Evolutionary conservation across 805 yeast species (phyloP).

Genomic region (Pichia phayaonensis): DNA sequence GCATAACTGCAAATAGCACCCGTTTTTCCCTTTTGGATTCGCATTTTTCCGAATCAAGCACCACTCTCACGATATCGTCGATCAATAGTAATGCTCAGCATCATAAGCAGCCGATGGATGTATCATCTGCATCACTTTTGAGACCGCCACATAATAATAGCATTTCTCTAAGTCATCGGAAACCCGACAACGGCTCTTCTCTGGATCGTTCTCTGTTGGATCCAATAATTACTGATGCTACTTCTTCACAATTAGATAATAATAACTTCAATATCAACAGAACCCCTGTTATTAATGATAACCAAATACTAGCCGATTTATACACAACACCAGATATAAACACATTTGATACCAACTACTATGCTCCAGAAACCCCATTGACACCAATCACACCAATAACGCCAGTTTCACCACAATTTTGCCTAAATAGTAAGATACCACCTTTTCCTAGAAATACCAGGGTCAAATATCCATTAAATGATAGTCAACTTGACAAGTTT

Average conservation of each 20-base stretch:
- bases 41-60: not conserved
- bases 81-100: not conserved
- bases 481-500: conserved; percentile 13
- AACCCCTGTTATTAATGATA: not conserved
- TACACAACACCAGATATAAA: conserved; percentile 5
- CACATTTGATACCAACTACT: not conserved
- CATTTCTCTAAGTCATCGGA: not conserved
- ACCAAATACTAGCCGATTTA: not conserved
- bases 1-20: not conserved
- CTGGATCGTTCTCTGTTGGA: not conserved
- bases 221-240: not conserved
- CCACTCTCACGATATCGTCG: not conserved
- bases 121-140: not conserved
- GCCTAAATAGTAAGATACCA: not conserved
- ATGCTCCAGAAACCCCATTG: not conserved
- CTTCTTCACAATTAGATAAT: not conserved
- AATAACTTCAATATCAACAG: not conserved
- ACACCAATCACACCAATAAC: conserved; percentile 5
- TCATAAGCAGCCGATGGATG: not conserved
- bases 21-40: not conserved
- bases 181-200: not conserved
- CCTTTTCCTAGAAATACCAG: not conserved
- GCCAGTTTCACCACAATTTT: conserved; percentile 1
- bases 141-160: not conserved
- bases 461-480: conserved; percentile 13